phyloP scores from a whole-genome alignment of 78 protist species.

The Dictyostelium citrinum region DNA sequence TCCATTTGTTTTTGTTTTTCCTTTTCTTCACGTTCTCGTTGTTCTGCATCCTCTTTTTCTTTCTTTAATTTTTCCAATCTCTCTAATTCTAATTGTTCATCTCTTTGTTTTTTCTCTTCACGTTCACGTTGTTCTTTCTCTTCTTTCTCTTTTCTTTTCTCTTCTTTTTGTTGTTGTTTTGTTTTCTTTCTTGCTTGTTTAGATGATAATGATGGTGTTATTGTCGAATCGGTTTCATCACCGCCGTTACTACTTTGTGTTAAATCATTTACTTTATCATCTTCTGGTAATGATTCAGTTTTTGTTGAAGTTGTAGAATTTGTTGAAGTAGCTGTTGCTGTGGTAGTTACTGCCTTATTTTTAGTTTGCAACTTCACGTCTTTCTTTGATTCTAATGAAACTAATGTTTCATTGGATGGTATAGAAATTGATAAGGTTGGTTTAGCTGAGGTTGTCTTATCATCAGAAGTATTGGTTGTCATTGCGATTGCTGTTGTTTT shows the following conservation, averaged over 20 bases:
- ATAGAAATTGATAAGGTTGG: background rate
- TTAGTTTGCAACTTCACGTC: background rate
- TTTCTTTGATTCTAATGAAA: background rate
- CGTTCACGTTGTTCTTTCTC: constrained; percentile 35
- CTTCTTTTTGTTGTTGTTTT: constrained; percentile 50
- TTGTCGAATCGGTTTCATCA: background rate
- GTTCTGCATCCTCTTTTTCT: constrained; percentile 25
- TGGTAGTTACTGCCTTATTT: background rate
- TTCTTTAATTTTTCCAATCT: background rate
- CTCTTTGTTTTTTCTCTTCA: background rate
- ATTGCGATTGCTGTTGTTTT: constrained; percentile 2
- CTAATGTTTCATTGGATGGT: background rate
- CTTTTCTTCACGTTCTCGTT: constrained; percentile 34
- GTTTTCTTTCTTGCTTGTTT: constrained; percentile 10
- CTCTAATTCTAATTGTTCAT: constrained; percentile 21
- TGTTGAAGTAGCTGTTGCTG: background rate
- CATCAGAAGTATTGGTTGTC: background rate
- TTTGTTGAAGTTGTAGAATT: background rate
- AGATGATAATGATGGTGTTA: background rate
- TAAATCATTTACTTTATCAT: background rate
- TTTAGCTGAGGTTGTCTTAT: background rate
- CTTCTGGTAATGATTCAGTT: background rate
- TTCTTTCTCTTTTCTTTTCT: constrained; percentile 40
- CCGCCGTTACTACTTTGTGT: background rate
- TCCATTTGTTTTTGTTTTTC: constrained; percentile 11